A percentile compares a stretch with the other conserved stretches of the same genome.
Evolutionary conservation across 2,329 filamentous ascomycete species (phyloP).

Genomic region (Microascus cirrosus): DNA sequence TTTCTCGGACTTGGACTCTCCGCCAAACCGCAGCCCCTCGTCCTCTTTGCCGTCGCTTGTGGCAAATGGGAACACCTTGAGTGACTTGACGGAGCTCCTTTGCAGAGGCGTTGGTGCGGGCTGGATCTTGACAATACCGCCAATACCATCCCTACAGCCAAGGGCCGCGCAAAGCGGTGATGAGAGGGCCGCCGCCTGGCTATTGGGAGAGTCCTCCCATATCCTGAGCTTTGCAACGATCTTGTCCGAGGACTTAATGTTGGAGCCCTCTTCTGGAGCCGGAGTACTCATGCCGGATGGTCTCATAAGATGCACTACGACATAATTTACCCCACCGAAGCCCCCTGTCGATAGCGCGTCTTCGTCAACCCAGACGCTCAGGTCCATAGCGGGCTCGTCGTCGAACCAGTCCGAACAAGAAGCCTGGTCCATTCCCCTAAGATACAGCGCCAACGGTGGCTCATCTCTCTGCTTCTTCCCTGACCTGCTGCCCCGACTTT

Average conservation of each 20-base stretch:
- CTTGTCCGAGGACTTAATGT: constrained; percentile 39
- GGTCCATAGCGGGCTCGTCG: constrained; percentile 40
- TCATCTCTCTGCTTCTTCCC: constrained; percentile 51
- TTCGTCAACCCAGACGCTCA: constrained; percentile 77
- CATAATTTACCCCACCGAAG: constrained; percentile 67
- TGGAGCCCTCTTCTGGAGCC: constrained; percentile 54
- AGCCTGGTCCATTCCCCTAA: constrained; percentile 65
- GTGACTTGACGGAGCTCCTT: constrained; percentile 48
- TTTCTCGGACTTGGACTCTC: constrained; percentile 72
- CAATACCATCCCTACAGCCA: constrained; percentile 62
- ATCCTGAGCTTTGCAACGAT: constrained; percentile 63
- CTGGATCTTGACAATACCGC: constrained; percentile 79
- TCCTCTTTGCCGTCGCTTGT: constrained; percentile 37
- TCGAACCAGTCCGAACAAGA: constrained; percentile 70
- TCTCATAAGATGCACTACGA: constrained; percentile 73
- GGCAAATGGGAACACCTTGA: constrained; percentile 77
- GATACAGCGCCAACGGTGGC: constrained; percentile 57
- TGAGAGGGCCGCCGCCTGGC: constrained; percentile 70
- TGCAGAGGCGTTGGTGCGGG: constrained; percentile 64
- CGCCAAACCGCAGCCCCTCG: constrained; percentile 72
- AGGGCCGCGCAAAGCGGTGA: constrained; percentile 64
- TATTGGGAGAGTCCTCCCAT: constrained; percentile 84
- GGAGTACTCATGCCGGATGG: constrained; percentile 67
- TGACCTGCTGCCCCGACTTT: constrained; percentile 59
- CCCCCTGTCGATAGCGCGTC: constrained; percentile 63